phyloP scores from a whole-genome alignment of 306 rosid genomes.

The Inga oerstediana region DNA sequence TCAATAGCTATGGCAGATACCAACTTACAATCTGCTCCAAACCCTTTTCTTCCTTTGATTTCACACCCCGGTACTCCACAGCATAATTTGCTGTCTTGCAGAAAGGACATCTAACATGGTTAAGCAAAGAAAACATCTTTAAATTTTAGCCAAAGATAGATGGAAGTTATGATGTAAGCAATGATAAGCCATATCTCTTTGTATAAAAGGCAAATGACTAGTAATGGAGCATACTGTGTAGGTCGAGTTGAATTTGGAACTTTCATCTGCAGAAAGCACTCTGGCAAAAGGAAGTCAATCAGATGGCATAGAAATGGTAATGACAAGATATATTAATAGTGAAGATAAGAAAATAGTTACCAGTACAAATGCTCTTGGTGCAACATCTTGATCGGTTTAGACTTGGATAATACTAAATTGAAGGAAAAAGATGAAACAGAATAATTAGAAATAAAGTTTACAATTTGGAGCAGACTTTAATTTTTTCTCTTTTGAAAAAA shows the following conservation, averaged over 20 bases:
- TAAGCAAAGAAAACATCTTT: constrained; percentile 53
- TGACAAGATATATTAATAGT: constrained; percentile 2
- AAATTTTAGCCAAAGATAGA: constrained; percentile 20
- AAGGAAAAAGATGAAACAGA: neutral
- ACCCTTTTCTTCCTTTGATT: constrained; percentile 95
- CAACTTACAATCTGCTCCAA: constrained; percentile 86
- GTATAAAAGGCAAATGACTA: constrained; percentile 24
- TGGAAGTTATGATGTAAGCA: neutral
- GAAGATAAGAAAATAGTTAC: constrained; percentile 43
- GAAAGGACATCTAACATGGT: constrained; percentile 84
- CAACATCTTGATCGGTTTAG: constrained; percentile 98
- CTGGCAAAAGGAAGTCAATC: constrained; percentile 54
- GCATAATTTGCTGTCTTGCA: constrained; percentile 94
- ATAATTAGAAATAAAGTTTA: constrained; percentile 35
- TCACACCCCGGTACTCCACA: constrained; percentile 95
- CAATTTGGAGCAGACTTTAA: neutral
- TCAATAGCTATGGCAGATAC: constrained; percentile 27
- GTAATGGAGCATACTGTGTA: constrained; percentile 87
- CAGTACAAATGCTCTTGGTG: constrained; percentile 97
- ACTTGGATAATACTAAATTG: constrained; percentile 90
- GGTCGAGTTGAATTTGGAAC: constrained; percentile 99
- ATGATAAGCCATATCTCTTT: neutral
- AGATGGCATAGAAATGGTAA: constrained; percentile 28
- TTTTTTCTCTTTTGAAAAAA: neutral
- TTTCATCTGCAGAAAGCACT: constrained; percentile 99